Evolutionary conservation across 345 rosid species (phyloP).

Genomic region (Psidium guajava): DNA sequence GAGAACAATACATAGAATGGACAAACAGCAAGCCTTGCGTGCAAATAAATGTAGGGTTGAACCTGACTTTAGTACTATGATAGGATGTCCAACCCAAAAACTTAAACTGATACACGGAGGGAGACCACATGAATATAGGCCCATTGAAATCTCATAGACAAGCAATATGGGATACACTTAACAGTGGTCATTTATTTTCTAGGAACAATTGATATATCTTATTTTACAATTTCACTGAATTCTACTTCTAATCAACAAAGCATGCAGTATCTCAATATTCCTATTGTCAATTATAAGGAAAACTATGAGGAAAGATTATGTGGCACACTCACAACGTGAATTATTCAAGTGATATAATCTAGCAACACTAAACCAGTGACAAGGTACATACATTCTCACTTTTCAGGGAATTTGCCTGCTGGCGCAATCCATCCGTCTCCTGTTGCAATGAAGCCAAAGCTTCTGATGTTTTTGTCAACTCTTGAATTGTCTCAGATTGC

Average conservation of each 20-base stretch:
- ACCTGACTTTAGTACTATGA: neutral
- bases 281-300: neutral
- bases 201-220: neutral
- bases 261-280: neutral
- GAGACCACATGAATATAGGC: neutral
- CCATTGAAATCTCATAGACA: neutral
- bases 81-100: neutral
- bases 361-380: neutral
- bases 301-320: neutral
- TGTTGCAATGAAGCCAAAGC: constrained; percentile 58
- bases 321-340: neutral
- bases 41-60: neutral
- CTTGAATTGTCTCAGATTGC: constrained; percentile 95
- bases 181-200: neutral
- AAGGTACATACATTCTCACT: constrained; percentile 50
- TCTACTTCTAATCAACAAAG: neutral
- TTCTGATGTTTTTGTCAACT: constrained; percentile 78
- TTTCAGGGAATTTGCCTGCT: constrained; percentile 42
- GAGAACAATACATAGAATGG: neutral
- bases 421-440: constrained; percentile 65
- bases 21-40: neutral
- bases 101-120: neutral
- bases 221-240: neutral
- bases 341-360: constrained; percentile 3
- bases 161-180: neutral